Evolutionary conservation across 2,329 filamentous ascomycete genomes (phyloP).

Genomic region (Paracoccidioides brasiliensis): DNA sequence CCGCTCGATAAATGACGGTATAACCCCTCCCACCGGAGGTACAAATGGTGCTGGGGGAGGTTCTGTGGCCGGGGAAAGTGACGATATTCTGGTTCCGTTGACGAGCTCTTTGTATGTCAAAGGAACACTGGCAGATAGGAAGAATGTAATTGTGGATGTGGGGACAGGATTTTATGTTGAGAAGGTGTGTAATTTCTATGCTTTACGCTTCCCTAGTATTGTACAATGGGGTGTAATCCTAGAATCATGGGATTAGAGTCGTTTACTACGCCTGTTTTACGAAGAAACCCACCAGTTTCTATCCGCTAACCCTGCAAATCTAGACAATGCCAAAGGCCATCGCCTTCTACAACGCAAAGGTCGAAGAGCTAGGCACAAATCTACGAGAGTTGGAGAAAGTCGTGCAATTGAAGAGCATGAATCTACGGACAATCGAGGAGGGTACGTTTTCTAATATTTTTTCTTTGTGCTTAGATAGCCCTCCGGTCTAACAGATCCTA

Average conservation of each 20-base stretch:
- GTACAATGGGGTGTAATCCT: neutral
- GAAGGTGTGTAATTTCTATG: constrained; percentile 45
- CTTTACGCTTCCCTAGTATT: neutral
- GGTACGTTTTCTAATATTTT: constrained; percentile 36
- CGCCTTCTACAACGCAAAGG: constrained; percentile 55
- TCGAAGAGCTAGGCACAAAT: constrained; percentile 52
- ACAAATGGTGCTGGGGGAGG: constrained; percentile 20
- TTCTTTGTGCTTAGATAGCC: neutral
- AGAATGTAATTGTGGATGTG: constrained; percentile 77
- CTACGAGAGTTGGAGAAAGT: constrained; percentile 56
- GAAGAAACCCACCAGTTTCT: no score
- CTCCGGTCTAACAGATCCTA: neutral
- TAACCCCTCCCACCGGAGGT: constrained; percentile 17
- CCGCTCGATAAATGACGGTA: constrained; percentile 54
- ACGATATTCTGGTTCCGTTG: constrained; percentile 69
- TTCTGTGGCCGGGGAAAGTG: constrained; percentile 17
- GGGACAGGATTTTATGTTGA: constrained; percentile 92
- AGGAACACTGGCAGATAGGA: constrained; percentile 59
- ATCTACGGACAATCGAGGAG: constrained; percentile 78
- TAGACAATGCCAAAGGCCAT: constrained; percentile 46
- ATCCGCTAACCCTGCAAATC: neutral
- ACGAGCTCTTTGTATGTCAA: constrained; percentile 92
- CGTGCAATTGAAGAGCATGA: constrained; percentile 64
- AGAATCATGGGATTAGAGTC: no score
- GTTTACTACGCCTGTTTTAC: no score